Base-by-base conservation (phyloP, 83 land plant genomes). In the Thuja plicata region DNA sequence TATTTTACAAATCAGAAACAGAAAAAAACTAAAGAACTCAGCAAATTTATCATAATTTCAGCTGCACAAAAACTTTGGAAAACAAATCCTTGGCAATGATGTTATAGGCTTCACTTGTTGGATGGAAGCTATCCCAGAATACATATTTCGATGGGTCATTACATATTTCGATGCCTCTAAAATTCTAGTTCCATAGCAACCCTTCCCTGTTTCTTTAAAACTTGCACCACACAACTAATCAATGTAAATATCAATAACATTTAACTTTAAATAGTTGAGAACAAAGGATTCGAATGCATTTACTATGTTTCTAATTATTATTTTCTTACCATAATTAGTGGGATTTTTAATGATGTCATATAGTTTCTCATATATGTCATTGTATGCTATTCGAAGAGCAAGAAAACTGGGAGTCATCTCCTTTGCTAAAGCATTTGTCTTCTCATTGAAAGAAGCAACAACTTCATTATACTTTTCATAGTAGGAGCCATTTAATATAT, bases 81-180 rank as follows among this genome's bases (percentile, higher is more conserved):
- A 54, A 16, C 16, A 54, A 54, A 54, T 27, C 54, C 5, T 43
- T 84, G 46, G 88, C 78, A 11, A 87, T 6, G 21, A 70, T 12
- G 8, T 15, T 48, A 71, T 94, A 94, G 1, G 91, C 55, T 87
- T 48, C 88, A 74, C 92, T 92, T 2, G 94, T 92, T 12, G 94
- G 95, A 35, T 95, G 96, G 17, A 93, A 90, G 46, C 93, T 87
- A 88, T 95, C 96, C 89, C 89, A 95, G 48, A 91, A 95, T n/a
- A 95, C 85, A 71, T 92, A 92, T 82, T 90, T 91, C 1, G 93
- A 89, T 70, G 93, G 89, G 87, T 94, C 92, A 5, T 73, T 11
- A 54, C 96, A 95, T 0, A 73, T 83, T 2, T n/a, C n/a, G 90
- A 73, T 1, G 77, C 80, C 80, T 92, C 93, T 3, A 91, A 1